Conservation (phyloP, 352 stramenopile species). For the Phytopythium cucurbitacearum region DNA sequence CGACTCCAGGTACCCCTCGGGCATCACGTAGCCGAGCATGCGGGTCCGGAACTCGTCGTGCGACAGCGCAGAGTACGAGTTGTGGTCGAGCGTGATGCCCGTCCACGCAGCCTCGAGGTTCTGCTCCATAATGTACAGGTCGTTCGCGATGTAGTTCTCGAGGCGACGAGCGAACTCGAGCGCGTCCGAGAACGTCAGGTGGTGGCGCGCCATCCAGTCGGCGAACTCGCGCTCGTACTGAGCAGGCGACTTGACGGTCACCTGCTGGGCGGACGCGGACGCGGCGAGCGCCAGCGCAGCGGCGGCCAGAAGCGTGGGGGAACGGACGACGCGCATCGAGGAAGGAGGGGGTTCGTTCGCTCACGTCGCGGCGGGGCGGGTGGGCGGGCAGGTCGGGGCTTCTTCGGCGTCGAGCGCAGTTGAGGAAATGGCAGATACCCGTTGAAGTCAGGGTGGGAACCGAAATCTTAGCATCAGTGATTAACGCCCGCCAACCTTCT, state of each 20-base stretch:
- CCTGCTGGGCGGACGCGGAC: too few relatives aligned
- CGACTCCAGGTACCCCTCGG: constrained; percentile 35
- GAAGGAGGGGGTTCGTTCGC: not conserved
- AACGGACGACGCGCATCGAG: constrained; percentile 17
- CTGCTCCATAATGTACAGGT: constrained; percentile 86
- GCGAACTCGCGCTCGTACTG: constrained; percentile 76
- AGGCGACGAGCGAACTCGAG: constrained; percentile 67
- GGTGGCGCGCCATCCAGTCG: constrained; percentile 53
- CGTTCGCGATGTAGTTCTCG: constrained; percentile 79
- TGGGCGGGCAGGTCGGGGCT: not conserved
- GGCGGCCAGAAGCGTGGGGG: constrained; percentile 13
- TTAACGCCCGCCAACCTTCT: constrained; percentile 8
- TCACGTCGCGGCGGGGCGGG: too few relatives aligned
- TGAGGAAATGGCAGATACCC: not conserved
- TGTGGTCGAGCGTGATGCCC: constrained; percentile 90
- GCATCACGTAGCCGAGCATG: constrained; percentile 30
- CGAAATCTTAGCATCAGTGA: not conserved
- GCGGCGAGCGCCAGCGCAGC: constrained; percentile 17
- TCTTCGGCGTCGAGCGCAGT: not conserved
- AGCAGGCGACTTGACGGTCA: constrained; percentile 41
- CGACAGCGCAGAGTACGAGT: constrained; percentile 92
- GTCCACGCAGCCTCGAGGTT: constrained; percentile 68
- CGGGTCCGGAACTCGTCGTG: constrained; percentile 86
- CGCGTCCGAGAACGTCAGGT: constrained; percentile 47
- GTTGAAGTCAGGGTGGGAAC: constrained; percentile 1